Percentiles rank a stretch among this genome's conserved stretches.
Evolutionary conservation across 345 rosid species (phyloP).

Genomic region (Lumnitzera racemosa): DNA sequence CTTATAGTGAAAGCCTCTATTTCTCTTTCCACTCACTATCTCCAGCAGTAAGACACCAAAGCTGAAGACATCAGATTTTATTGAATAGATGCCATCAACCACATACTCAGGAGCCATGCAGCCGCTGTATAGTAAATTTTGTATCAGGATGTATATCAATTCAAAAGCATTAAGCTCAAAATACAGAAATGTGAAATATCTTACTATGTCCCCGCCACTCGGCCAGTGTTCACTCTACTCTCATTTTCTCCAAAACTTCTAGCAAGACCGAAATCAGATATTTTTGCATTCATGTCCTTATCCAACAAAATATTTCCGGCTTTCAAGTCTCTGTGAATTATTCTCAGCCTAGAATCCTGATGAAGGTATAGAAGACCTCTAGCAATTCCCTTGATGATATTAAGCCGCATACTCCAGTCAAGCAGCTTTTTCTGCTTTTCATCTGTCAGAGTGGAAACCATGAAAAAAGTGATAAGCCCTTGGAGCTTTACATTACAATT

Average conservation of each 20-base stretch:
- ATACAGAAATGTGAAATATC: background rate
- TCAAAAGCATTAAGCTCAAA: too few relatives aligned
- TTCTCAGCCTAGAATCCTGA: conserved; percentile 31
- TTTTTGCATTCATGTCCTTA: conserved; percentile 30
- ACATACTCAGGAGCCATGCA: conserved; percentile 36
- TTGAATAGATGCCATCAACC: conserved; percentile 21
- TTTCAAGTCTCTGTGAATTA: conserved; percentile 27
- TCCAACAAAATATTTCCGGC: conserved; percentile 28
- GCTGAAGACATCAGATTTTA: conserved; percentile 25
- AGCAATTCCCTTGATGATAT: conserved; percentile 31
- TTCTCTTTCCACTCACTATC: conserved; percentile 16
- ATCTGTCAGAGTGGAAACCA: background rate
- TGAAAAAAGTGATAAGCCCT: background rate
- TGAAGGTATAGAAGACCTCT: conserved; percentile 38
- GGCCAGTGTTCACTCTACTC: conserved; percentile 2
- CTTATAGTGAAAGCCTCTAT: conserved; percentile 5
- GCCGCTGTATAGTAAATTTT: conserved; percentile 7
- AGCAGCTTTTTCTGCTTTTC: conserved; percentile 2
- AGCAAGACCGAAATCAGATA: conserved; percentile 34
- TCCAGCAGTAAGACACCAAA: conserved; percentile 24
- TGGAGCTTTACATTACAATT: background rate
- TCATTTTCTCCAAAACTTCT: conserved; percentile 27
- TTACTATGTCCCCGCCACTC: conserved; percentile 1
- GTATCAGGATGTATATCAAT: background rate
- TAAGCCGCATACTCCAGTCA: conserved; percentile 23